Base-by-base conservation (phyloP, 2,329 filamentous ascomycete species). In the Blastomyces percursus region DNA sequence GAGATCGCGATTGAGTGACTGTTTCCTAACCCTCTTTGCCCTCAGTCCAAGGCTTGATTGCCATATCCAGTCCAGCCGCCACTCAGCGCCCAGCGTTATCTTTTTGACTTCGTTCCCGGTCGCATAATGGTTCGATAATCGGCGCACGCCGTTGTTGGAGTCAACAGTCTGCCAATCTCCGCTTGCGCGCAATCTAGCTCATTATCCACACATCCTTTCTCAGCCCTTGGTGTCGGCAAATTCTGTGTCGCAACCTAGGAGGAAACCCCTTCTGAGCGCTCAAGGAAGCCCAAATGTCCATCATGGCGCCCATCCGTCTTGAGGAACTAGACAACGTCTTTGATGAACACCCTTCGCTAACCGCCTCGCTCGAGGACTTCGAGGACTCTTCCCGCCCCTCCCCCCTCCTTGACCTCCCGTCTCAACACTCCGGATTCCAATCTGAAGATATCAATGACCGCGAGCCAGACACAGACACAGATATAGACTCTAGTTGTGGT, bases 351-450 rank as follows among this genome's bases (percentile, higher is more conserved):
- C 81, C 82, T 52, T 84, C 82, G 65, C 73, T 86, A 69, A 79
- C 80, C 73, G 83, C 81, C 62, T 85, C 82, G 63, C 80, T 86
- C 67, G 82, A 84, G 71, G 84, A 86, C 74, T 85, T 84, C 75
- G 84, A 85, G 70, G 78, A 79, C 44, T 60, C 58, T 11, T 57
- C 62, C 64, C 78, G 77, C 63, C 79, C 77, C 42, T 81, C 81
- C 19, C 83, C 82, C 21, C 72, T 80, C 60, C 82, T 83, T 64
- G 79, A 79, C 27, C 67, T 82, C 62, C 81, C 82, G 19, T 84
- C 82, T 59, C 82, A 84, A 67, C 84, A 86, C 72, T 87, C 84
- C 48, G 84, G 82, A 69, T 87, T 87, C 77, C 81, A 83, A 67
- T 86, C 79, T 19, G 77, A 77, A 59, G 76, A 78, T 44, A 77